Base-by-base conservation (phyloP, 139 green algal species). In the Micromonas commoda region DNA sequence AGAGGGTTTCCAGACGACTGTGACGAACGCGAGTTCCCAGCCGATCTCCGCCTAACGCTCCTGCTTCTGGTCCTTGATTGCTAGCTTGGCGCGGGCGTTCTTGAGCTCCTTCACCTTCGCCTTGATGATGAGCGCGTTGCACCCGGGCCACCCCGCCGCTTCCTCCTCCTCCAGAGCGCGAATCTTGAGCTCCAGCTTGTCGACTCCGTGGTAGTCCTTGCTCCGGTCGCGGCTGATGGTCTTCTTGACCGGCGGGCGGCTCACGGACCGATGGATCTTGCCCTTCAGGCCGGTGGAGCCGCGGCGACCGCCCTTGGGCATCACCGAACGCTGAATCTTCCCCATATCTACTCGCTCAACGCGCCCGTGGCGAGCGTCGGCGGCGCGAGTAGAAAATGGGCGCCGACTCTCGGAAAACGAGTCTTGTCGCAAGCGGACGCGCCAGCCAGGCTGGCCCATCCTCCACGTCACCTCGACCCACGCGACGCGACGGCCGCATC, bases 81-180 rank as follows among this genome's bases (percentile, higher is more conserved):
- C 20, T 21, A 75, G 24, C 68, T 75, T 75, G 23, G 26, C 68
- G 20, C 68, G 35, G 20, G 53, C n/a, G 4, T 31, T 23, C 29
- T 75, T 75, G 23, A 75, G 29, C 68, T 75, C 68, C 38, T 75
- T 75, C 68, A 24, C 21, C 68, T 75, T 75, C 38, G 37, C 35
- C 35, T 75, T 75, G 21, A 39, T 37, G 4, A 61, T 39, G 1
- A 38, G 29, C 37, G 68, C 68, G 37, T 39, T 64, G 34, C 2
- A 74, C 3, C 67, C 67, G 16, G 2, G 20, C 68, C 68, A 75
- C 2, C 24, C 38, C 0, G 26, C 31, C 2, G 5, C 21, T 37
- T 75, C 68, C 24, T 63, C 31, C 2, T 3, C 5, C 38, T 75
- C 68, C 3, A 75, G 53, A 5, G 26, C 5, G 21, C 19, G 37